These are phyloP conservation scores for Themeda triandra DNA, from an alignment of 176 grass and related monocot species.

Conservation along the genomic window DNA sequence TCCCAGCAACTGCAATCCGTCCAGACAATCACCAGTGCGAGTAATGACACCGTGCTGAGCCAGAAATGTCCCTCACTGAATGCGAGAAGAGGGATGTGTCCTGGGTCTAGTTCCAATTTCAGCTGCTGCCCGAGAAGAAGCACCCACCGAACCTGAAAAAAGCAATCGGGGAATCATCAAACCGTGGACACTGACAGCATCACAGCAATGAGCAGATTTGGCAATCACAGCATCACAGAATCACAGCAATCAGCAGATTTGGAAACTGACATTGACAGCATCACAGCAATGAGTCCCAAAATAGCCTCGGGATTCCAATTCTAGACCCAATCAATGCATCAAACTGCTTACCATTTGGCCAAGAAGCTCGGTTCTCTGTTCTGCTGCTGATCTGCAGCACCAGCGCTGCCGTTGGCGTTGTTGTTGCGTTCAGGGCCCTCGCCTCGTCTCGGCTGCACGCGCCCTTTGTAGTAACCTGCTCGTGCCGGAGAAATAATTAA, in stretches of 20 bases:
- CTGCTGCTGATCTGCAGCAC: neutral
- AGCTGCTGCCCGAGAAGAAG: neutral
- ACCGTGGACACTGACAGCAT: no score
- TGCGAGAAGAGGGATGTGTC: no score
- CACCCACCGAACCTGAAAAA: neutral
- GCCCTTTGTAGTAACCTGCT: neutral
- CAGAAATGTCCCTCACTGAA: no score
- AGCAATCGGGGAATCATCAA: neutral
- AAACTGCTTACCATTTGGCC: neutral
- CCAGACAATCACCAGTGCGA: no score
- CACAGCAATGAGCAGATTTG: neutral
- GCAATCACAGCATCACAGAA: no score
- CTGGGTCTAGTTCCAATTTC: neutral
- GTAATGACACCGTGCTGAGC: no score
- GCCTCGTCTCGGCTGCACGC: neutral
- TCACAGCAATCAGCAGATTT: neutral
- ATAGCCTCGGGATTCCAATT: neutral
- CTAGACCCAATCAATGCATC: neutral
- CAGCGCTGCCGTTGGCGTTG: neutral
- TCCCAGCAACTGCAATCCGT: neutral
- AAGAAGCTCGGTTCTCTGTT: neutral
- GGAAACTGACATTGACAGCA: no score
- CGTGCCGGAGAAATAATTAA: neutral
- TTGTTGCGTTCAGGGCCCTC: neutral
- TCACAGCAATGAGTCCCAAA: neutral